Conservation (phyloP, 2,329 filamentous ascomycete genomes). For the Penicillium sclerotiorum region DNA sequence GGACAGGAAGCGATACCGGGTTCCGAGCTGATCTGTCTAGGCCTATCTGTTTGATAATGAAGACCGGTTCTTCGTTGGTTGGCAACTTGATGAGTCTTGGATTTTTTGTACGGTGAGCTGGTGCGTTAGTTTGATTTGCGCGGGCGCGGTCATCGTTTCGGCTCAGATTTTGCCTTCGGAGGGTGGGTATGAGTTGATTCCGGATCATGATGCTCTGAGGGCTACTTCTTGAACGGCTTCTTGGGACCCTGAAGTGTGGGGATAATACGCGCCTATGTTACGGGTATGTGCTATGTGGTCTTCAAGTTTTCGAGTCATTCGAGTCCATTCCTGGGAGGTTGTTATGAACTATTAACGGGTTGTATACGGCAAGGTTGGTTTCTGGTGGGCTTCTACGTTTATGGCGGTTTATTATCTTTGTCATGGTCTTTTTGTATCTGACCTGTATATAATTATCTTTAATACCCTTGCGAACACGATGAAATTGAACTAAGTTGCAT, state of each 20-base stretch:
- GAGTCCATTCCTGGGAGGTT: no score
- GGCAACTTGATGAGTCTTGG: constrained; percentile 79
- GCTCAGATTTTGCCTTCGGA: constrained; percentile 74
- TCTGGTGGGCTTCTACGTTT: not conserved
- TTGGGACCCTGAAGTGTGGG: not conserved
- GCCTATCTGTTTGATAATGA: constrained; percentile 83
- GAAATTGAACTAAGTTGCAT: not conserved
- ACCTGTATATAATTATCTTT: not conserved
- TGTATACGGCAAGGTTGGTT: no score
- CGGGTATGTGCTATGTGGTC: not conserved
- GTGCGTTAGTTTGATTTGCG: constrained; percentile 57
- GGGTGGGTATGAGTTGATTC: constrained; percentile 82
- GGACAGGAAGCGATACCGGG: not conserved
- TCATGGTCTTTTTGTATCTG: not conserved
- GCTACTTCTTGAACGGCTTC: constrained; percentile 7
- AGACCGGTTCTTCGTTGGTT: constrained; percentile 79
- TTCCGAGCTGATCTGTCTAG: constrained; percentile 47
- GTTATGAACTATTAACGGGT: no score
- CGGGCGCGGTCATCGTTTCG: constrained; percentile 64
- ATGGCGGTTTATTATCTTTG: not conserved
- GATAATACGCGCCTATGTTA: not conserved
- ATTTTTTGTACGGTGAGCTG: constrained; percentile 68
- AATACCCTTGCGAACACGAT: no score
- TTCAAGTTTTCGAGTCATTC: no score
- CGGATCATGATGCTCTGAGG: constrained; percentile 35